Base-by-base conservation (phyloP, 805 yeast genomes). In the Candida rishiriensis region DNA sequence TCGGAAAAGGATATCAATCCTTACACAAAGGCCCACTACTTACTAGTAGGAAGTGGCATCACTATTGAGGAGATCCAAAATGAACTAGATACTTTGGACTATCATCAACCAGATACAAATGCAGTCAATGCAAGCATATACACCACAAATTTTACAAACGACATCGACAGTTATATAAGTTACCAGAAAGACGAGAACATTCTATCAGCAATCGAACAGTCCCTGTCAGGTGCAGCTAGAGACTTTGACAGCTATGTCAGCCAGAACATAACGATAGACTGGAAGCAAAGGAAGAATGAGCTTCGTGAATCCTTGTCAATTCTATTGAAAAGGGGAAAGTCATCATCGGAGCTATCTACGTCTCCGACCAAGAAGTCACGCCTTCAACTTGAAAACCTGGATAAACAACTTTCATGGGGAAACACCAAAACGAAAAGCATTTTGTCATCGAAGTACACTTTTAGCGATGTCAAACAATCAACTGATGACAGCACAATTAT, bases 41-140 rank as follows among this genome's bases (percentile, higher is more conserved):
- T 93, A 34, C 69, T 91, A 36, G 96, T 97, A 6, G 86, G 90
- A 1, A 84, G 91, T 57, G 97, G 97, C 1, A 76, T 89, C 41
- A 81, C 87, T 35, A 83, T 91, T 40, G 96, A 88, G 54, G 93
- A 88, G 45, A 80, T 90, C 34, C 89, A 86, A 51, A 66, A 65
- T 29, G 83, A 80, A 39, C 64, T 83, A 45, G 71, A 73, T 40
- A 53, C 75, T 33, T 60, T 74, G 46, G 65, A 68, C 36, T 46
- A 63, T 11, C 53, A 46, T 26, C 51, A 47, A 21, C 31, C 51
- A n/a, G 55, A 53, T 34, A 26, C 51, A 41, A 43, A 33, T 32
- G 46, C 29, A 3, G 17, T 39, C 3, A 31, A 31, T 34, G 37
- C 29, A 11, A 37, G n/a, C 15, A 37, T 17, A 12, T 16, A 46